A percentile compares a stretch with the other conserved stretches of the same genome.
Evolutionary conservation across 2,329 filamentous ascomycete species (phyloP).

Genomic region (Coniochaeta sp.): DNA sequence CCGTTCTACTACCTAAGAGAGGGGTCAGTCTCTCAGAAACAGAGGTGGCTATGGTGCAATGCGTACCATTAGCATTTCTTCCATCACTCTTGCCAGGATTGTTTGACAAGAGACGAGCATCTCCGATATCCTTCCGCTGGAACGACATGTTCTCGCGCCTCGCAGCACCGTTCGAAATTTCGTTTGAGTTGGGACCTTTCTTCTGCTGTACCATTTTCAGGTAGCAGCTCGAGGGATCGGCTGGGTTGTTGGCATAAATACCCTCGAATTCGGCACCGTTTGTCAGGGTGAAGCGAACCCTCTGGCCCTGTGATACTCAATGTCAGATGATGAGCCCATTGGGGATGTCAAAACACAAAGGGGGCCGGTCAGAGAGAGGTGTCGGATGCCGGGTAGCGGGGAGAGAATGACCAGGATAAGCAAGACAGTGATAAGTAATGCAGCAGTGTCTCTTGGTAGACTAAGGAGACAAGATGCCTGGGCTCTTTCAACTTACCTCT

Average conservation of each 20-base stretch:
- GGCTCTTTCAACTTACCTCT: slow-evolving; percentile 18
- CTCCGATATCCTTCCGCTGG: slow-evolving; percentile 22
- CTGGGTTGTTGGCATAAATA: slow-evolving; percentile 17
- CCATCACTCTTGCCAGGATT: slow-evolving; percentile 25
- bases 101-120: slow-evolving; percentile 16
- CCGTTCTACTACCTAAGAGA: slow-evolving; percentile 52
- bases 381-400: not conserved
- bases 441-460: not conserved
- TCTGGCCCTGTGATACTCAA: slow-evolving; percentile 18
- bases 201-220: slow-evolving; percentile 26
- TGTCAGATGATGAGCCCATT: slow-evolving; percentile 2
- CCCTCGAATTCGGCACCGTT: slow-evolving; percentile 22
- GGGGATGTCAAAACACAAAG: not conserved
- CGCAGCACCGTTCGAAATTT: slow-evolving; percentile 19
- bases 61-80: slow-evolving; percentile 30
- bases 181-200: slow-evolving; percentile 18
- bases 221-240: slow-evolving; percentile 17
- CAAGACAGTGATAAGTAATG: not conserved
- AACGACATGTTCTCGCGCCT: slow-evolving; percentile 24
- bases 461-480: not conserved
- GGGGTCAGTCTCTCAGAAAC: slow-evolving; percentile 4
- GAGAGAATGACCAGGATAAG: slow-evolving; percentile 1
- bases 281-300: slow-evolving; percentile 18
- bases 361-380: not conserved
- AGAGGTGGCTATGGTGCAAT: slow-evolving; percentile 9